A percentile compares a stretch with the other conserved stretches of the same genome.
phyloP scores from a whole-genome alignment of 305 asterid species.

The Withania somnifera region DNA sequence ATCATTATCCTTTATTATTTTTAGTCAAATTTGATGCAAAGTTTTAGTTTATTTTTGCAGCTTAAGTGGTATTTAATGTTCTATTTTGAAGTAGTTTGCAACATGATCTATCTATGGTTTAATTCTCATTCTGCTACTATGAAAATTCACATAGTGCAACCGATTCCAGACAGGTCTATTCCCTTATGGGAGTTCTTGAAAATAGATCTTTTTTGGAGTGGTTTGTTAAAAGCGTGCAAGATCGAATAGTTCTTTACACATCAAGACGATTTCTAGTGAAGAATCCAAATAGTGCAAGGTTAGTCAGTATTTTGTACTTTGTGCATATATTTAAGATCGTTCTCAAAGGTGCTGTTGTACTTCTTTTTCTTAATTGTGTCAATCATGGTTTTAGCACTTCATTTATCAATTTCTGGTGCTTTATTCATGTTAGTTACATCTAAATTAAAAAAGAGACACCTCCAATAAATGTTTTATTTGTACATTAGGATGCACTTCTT shows the following conservation, averaged over 20 bases:
- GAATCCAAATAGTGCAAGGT: conserved; percentile 69
- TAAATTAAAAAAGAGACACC: not conserved
- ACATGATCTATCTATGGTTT: not conserved
- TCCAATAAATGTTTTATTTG: not conserved
- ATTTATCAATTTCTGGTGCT: not conserved
- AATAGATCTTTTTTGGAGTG: conserved; percentile 53
- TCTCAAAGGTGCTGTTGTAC: not conserved
- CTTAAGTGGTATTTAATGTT: not conserved
- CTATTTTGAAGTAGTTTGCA: not conserved
- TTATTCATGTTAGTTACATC: not conserved
- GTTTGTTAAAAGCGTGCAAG: conserved; percentile 76
- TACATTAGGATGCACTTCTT: not conserved
- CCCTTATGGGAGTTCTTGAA: conserved; percentile 27
- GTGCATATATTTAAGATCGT: not conserved
- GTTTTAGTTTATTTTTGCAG: conserved; percentile 1
- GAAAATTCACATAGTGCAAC: not conserved
- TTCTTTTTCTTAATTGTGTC: not conserved
- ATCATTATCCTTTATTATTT: not conserved
- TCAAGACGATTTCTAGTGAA: conserved; percentile 53
- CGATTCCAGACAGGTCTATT: conserved; percentile 39
- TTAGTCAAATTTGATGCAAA: not conserved
- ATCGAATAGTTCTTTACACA: conserved; percentile 55
- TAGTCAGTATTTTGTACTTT: conserved; percentile 9
- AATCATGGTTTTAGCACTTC: not conserved
- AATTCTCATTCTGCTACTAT: not conserved